Evolutionary conservation across 192 early-diverging fungal species (phyloP).

Genomic region (Glomus cerebriforme): DNA sequence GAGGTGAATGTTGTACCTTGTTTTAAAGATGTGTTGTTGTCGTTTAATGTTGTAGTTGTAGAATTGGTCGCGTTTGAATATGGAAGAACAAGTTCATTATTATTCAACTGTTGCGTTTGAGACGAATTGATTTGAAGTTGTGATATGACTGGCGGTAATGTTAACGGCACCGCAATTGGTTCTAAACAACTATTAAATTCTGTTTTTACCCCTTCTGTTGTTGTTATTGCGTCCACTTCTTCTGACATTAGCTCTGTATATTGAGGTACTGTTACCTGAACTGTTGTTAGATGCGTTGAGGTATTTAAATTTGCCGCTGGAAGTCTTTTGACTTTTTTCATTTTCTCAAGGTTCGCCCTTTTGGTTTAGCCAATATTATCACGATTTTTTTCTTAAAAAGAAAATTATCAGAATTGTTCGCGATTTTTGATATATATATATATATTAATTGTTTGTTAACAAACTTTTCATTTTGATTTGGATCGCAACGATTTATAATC

Average conservation of each 20-base stretch:
- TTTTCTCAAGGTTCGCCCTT: not conserved
- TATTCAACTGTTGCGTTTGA: not conserved
- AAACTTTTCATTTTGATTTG: too few relatives aligned
- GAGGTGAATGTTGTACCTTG: slow-evolving; percentile 1
- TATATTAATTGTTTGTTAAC: too few relatives aligned
- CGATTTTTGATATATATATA: too few relatives aligned
- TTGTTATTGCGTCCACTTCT: not conserved
- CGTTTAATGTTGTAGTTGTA: not conserved
- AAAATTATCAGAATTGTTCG: not conserved
- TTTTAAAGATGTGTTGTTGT: not conserved
- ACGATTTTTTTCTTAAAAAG: not conserved
- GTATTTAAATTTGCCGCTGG: not conserved
- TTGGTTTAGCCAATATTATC: not conserved
- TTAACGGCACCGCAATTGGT: not conserved
- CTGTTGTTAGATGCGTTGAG: not conserved
- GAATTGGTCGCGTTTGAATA: not conserved
- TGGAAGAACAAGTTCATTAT: not conserved
- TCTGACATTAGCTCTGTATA: not conserved
- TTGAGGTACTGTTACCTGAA: not conserved
- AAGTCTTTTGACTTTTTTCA: not conserved
- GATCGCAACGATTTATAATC: too few relatives aligned
- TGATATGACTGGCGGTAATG: not conserved
- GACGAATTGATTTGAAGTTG: not conserved
- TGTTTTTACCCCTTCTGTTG: not conserved
- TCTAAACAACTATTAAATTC: not conserved